Base-by-base conservation (phyloP, 2,329 filamentous ascomycete species). In the Fusarium fujikuroi region DNA sequence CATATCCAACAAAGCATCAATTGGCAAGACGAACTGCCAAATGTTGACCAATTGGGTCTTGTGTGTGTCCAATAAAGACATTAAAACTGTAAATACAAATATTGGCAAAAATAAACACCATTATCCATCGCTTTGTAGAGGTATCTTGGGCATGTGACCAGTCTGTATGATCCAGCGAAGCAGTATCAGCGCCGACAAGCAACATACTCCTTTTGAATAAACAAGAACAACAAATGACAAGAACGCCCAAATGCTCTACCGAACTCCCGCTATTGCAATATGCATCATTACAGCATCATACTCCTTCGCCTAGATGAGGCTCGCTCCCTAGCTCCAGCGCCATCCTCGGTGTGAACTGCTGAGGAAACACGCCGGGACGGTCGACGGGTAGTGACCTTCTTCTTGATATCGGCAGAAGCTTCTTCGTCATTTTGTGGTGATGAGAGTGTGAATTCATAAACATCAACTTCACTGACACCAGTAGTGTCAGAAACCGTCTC, bases 261-360 rank as follows among this genome's bases (percentile, higher is more conserved):
- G 73, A 80, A 69, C 66, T 70, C 67, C 70, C 52, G 56, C 60
- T 68, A 61, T 72, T 58, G 40, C 59, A 54, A 63, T 70, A 57
- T 75, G 68, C 66, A 60, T 78, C 73, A 74, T 87, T 83, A 89
- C 80, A 90, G 79, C 87, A 90, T 89, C 87, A 89, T 90, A 78
- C 87, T 90, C 75, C 87, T 83, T 72, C 88, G 82, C 76, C 88
- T 83, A 65, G 84, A 83, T 39, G 77, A 83, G 63, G 76, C 74
- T 32, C 77, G 79, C 25, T 81, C 78, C 60, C 70, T 74, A 36
- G 73, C 66, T 60, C 79, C 74, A 23, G 75, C 66, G 34, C 65
- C 71, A 9, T 81, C 83, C 23, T 84, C 85, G 40, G 80, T 79
- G 11, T 81, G 80, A 7, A 80, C 70, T 16, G 82, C 80, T 19